Base-by-base conservation (phyloP, 2,329 filamentous ascomycete genomes). In the Xylariaceae sp. region DNA sequence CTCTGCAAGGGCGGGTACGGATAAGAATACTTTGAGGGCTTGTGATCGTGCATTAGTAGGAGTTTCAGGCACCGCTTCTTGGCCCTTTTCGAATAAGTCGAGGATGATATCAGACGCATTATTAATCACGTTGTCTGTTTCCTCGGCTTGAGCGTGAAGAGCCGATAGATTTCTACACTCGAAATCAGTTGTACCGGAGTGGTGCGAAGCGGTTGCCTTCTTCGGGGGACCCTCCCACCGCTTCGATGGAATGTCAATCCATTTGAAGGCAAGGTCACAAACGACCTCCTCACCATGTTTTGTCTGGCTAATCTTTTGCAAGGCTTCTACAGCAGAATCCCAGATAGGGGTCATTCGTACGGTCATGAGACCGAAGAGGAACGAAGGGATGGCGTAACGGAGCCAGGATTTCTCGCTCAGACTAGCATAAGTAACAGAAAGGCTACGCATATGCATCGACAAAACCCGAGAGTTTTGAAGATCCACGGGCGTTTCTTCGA, bases 341-440 rank as follows among this genome's bases (percentile, higher is more conserved):
- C 93, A 97, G 4, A 95, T 79, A 42, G 91, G 91, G 0, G 92
- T 84, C 64, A 97, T 80, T 66, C 88, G 90, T 53, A 96, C 86
- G 0, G 92, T 94, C 61, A 97, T 81, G 74, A 97, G 82, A 53
- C 94, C 94, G 67, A 97, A 96, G 67, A 91, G 86, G 69, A 92
- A 97, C 0, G 84, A 81, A 0, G 92, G 89, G 35, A 97, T 82
- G 5, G 91, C 85, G 67, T 83, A 81, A 60, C 83, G 80, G 64
- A 95, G 76, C 84, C 88, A 89, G 1, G 82, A 82, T 44, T 83
- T 79, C 1, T 82, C 76, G 47, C 78, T 76, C 8, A 87, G 71
- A 23, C 82, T 78, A 4, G 81, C 75, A 70, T 94, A 96, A 35
- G 75, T 75, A 56, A 80, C 76, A 11, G 87, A 80, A 49, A 97